Conservation (phyloP, 140 eudicot species). For the Senecio squalidus region DNA sequence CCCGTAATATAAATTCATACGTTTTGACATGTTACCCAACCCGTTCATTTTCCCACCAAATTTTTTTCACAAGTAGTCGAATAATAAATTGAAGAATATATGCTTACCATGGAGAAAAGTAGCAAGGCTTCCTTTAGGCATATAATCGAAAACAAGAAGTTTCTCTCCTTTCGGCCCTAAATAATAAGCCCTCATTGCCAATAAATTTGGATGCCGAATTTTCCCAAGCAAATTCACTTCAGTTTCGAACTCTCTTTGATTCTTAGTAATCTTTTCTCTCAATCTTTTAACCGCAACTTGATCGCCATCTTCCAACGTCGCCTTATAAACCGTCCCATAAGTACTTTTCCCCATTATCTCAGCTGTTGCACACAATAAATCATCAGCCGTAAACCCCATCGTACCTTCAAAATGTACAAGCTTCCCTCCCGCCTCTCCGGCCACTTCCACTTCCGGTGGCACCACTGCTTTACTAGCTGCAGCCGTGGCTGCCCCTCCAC, state of each 20-base stretch:
- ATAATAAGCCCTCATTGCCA: conserved; percentile 91
- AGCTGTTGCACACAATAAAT: conserved; percentile 92
- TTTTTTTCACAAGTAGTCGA: too few species aligned
- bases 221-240: conserved; percentile 84
- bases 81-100: not conserved
- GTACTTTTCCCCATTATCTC: conserved; percentile 98
- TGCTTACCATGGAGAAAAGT: conserved; percentile 75
- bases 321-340: conserved; percentile 93
- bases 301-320: conserved; percentile 82
- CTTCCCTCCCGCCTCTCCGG: conserved; percentile 85
- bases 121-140: conserved; percentile 86
- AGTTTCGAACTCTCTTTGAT: conserved; percentile 75
- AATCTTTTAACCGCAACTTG: conserved; percentile 92
- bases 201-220: conserved; percentile 76
- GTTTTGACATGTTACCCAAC: too few species aligned
- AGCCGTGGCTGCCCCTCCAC: not conserved
- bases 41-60: too few species aligned
- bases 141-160: conserved; percentile 94
- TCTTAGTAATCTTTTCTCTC: conserved; percentile 79
- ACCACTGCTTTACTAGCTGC: conserved; percentile 24
- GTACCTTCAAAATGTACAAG: conserved; percentile 94
- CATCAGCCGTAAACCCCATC: conserved; percentile 84
- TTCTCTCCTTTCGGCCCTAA: conserved; percentile 97
- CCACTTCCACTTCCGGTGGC: conserved; percentile 39
- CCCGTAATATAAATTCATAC: too few species aligned